Evolutionary conservation across 1,284 basidiomycete genomes (phyloP).

Genomic region (Heimioporus retisporus): DNA sequence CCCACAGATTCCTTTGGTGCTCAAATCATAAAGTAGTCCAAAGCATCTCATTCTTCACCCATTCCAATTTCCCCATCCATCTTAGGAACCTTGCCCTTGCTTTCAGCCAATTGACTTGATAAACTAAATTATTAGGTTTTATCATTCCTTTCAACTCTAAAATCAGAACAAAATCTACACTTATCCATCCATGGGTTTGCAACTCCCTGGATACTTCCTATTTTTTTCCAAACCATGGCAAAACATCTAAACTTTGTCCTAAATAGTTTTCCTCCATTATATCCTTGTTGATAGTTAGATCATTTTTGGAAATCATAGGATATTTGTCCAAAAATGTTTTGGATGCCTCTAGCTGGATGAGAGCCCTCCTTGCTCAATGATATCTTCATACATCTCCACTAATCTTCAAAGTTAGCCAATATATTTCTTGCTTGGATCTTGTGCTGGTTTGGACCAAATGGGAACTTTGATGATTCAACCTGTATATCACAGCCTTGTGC

Average conservation of each 20-base stretch:
- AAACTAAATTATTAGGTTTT: constrained; percentile 11
- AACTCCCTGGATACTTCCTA: neutral
- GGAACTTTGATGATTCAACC: constrained; percentile 11
- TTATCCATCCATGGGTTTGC: neutral
- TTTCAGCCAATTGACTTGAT: constrained; percentile 22
- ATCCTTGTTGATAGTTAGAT: constrained; percentile 11
- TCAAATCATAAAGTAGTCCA: constrained; percentile 22
- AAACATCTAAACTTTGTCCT: constrained; percentile 18
- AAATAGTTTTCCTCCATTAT: constrained; percentile 20
- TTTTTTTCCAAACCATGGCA: constrained; percentile 26
- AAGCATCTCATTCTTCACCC: constrained; percentile 26
- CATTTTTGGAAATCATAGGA: no score
- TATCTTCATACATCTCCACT: constrained; percentile 16
- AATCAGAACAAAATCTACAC: neutral
- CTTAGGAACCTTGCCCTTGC: constrained; percentile 14
- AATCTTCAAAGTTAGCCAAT: constrained; percentile 7
- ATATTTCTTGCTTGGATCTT: constrained; percentile 16
- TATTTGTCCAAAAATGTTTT: neutral
- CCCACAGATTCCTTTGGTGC: constrained; percentile 14
- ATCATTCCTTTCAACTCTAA: no score
- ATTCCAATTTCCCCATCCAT: constrained; percentile 19
- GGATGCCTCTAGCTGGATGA: neutral
- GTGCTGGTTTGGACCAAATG: constrained; percentile 14
- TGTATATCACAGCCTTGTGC: constrained; percentile 20
- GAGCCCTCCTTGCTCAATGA: neutral